Percentiles rank a stretch among this genome's conserved stretches.
Evolutionary conservation across 2,329 filamentous ascomycete species (phyloP).

Genomic region (Fusarium protoensiforme): DNA sequence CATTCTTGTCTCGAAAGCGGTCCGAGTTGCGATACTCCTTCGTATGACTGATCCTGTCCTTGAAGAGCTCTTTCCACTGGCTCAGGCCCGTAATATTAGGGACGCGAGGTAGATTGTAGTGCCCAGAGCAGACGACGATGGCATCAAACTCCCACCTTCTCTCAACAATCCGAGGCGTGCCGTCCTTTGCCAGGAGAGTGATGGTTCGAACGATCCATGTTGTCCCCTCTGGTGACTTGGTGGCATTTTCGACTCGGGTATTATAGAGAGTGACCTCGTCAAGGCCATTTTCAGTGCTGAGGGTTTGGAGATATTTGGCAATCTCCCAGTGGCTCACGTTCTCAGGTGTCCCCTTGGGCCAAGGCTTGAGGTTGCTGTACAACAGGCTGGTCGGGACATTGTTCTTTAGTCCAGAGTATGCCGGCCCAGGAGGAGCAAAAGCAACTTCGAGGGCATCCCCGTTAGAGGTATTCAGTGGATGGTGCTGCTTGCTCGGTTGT

Average conservation of each 20-base stretch:
- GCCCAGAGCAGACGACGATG: constrained; percentile 73
- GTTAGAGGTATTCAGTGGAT: neutral
- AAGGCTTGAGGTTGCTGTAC: constrained; percentile 56
- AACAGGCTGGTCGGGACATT: constrained; percentile 74
- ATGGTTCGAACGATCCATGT: constrained; percentile 64
- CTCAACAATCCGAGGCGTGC: constrained; percentile 43
- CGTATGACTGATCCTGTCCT: constrained; percentile 69
- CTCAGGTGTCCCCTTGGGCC: constrained; percentile 69
- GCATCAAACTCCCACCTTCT: constrained; percentile 64
- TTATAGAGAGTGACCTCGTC: constrained; percentile 62
- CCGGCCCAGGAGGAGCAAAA: constrained; percentile 54
- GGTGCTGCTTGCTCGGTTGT: neutral
- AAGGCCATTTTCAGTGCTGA: constrained; percentile 61
- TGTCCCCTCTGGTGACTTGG: constrained; percentile 53
- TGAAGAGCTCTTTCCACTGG: constrained; percentile 66
- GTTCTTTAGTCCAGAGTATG: constrained; percentile 71
- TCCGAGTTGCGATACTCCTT: constrained; percentile 76
- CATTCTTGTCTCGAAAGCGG: constrained; percentile 63
- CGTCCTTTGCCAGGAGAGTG: constrained; percentile 48
- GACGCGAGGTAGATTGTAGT: constrained; percentile 72
- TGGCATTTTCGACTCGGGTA: constrained; percentile 64
- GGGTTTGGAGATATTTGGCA: constrained; percentile 69
- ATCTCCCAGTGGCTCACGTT: constrained; percentile 68
- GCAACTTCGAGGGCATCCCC: constrained; percentile 3
- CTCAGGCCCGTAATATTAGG: constrained; percentile 69